Evolutionary conservation across 768 basidiomycete genomes (phyloP).

Genomic region (Pleurotus eryngii): DNA sequence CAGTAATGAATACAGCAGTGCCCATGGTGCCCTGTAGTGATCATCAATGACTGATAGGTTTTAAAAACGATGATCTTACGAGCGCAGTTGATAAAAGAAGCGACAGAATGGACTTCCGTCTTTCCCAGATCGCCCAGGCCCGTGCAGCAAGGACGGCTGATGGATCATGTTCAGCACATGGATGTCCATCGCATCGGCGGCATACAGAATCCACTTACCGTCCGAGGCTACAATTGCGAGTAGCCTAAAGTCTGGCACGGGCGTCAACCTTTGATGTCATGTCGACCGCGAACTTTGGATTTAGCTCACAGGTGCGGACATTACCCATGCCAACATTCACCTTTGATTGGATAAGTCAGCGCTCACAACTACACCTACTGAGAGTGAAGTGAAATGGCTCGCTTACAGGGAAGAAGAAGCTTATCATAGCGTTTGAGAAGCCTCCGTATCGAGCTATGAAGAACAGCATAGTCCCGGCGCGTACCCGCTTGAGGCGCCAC

Average conservation of each 20-base stretch:
- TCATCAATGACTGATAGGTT: neutral
- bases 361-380: neutral
- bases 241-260: neutral
- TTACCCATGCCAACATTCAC: neutral
- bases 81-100: neutral
- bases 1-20: neutral
- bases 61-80: neutral
- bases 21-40: neutral
- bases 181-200: neutral
- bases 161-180: neutral
- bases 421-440: neutral
- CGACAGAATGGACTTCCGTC: neutral
- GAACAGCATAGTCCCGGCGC: neutral
- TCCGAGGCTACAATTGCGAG: conserved; percentile 1
- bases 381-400: neutral
- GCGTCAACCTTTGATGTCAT: neutral
- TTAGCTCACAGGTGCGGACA: neutral
- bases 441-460: conserved; percentile 1
- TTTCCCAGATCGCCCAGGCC: conserved; percentile 3
- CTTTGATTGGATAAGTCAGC: neutral
- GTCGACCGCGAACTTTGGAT: neutral
- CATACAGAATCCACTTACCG: neutral
- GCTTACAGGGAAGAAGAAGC: neutral
- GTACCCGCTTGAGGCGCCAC: conserved; percentile 1
- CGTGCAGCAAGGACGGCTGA: conserved; percentile 1